phyloP scores from a whole-genome alignment of 148 eudicot species.

The Amaranthus palmeri region DNA sequence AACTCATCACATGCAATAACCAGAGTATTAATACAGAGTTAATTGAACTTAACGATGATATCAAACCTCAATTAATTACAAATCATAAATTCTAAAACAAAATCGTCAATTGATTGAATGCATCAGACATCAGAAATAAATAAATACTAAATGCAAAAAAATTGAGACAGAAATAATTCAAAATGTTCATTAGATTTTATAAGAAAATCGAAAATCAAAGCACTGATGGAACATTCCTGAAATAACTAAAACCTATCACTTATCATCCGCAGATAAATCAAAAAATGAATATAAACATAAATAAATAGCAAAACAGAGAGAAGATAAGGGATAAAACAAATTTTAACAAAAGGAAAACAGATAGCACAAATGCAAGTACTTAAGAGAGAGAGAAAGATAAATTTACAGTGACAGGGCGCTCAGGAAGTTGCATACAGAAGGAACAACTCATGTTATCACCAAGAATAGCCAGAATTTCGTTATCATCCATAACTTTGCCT shows the following conservation, averaged over 20 bases:
- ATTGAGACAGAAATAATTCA: too few relatives aligned
- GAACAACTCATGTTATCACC: conserved; percentile 59
- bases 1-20: not conserved
- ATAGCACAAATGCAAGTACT: not conserved
- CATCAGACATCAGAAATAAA: too few relatives aligned
- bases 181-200: too few relatives aligned
- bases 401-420: conserved; percentile 82
- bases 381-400: not conserved
- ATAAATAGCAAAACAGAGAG: not conserved
- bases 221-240: too few relatives aligned
- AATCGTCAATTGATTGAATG: not conserved
- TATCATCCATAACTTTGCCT: conserved; percentile 24
- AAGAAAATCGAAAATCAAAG: too few relatives aligned
- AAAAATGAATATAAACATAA: not conserved
- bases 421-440: conserved; percentile 81
- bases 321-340: not conserved
- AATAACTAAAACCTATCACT: too few relatives aligned
- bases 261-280: too few relatives aligned
- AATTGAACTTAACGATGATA: too few relatives aligned
- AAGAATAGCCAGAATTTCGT: conserved; percentile 45
- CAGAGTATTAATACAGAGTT: not conserved
- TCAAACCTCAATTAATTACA: not conserved
- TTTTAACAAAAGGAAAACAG: not conserved
- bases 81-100: not conserved
- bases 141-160: too few relatives aligned